phyloP scores from a whole-genome alignment of 176 grass and related monocot genomes.

The Pontederia paniculata region DNA sequence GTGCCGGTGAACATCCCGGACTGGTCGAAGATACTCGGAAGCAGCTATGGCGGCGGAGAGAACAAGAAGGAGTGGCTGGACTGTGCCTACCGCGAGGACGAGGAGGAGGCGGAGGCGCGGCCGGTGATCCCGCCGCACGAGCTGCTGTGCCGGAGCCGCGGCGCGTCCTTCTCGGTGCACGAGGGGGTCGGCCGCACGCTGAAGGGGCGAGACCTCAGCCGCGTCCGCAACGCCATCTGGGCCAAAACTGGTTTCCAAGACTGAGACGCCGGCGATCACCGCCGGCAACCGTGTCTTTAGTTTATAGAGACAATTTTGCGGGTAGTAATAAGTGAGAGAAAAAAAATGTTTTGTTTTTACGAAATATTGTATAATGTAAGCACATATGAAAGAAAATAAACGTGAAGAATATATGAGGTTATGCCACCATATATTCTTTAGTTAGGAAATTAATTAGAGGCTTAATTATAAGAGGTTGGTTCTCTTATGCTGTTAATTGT shows the following conservation, averaged over 20 bases:
- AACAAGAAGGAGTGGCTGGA: conserved; percentile 15
- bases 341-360: no score
- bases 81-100: conserved; percentile 11
- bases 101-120: not conserved
- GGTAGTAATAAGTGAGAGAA: no score
- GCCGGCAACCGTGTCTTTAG: no score
- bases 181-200: conserved; percentile 82
- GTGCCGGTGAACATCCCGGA: conserved; percentile 80
- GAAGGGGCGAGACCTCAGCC: conserved; percentile 86
- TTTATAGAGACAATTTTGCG: no score
- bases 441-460: no score
- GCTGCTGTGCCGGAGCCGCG: conserved; percentile 52
- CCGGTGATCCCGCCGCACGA: conserved; percentile 84
- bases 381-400: no score
- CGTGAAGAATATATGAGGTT: no score
- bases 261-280: conserved; percentile 4
- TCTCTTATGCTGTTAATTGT: no score
- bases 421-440: no score
- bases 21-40: conserved; percentile 76
- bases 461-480: no score
- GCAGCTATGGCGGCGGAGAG: conserved; percentile 32
- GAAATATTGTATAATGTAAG: no score
- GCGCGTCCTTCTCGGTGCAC: conserved; percentile 73
- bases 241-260: conserved; percentile 92
- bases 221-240: conserved; percentile 96